These are phyloP conservation scores for Eremochloa ophiuroides DNA, from an alignment of 176 grass and related monocot genomes.

Conservation along the genomic window DNA sequence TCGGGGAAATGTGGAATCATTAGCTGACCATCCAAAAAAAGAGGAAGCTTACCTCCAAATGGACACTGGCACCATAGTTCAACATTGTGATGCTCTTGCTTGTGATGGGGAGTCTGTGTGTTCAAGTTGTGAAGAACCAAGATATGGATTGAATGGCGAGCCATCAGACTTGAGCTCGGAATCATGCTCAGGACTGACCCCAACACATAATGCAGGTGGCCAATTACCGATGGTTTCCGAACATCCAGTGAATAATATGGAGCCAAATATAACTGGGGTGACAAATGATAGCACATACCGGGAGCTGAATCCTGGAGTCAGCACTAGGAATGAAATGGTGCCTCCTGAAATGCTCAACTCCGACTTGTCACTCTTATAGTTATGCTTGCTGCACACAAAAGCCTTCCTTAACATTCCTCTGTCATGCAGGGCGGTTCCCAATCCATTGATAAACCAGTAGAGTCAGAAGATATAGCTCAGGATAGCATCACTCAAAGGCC, in stretches of 20 bases:
- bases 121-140: conserved; percentile 27
- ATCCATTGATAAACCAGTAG: background rate
- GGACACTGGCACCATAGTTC: background rate
- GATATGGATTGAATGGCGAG: background rate
- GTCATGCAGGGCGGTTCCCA: conserved; percentile 26
- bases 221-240: conserved; percentile 22
- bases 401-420: conserved; percentile 1
- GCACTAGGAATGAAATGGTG: background rate
- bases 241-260: background rate
- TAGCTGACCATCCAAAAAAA: background rate
- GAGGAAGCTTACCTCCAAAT: conserved; percentile 13
- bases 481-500: conserved; percentile 3
- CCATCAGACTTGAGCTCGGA: conserved; percentile 2
- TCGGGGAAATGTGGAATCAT: background rate
- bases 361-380: background rate
- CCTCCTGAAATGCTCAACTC: background rate
- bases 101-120: conserved; percentile 38
- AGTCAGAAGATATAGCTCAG: conserved; percentile 7
- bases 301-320: conserved; percentile 17
- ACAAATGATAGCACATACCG: background rate
- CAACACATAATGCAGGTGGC: background rate
- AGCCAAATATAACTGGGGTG: background rate
- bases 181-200: conserved; percentile 2
- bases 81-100: background rate
- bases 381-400: background rate